Conservation (phyloP, 169 alveolate genomes). For the Amoebophrya sp. region DNA sequence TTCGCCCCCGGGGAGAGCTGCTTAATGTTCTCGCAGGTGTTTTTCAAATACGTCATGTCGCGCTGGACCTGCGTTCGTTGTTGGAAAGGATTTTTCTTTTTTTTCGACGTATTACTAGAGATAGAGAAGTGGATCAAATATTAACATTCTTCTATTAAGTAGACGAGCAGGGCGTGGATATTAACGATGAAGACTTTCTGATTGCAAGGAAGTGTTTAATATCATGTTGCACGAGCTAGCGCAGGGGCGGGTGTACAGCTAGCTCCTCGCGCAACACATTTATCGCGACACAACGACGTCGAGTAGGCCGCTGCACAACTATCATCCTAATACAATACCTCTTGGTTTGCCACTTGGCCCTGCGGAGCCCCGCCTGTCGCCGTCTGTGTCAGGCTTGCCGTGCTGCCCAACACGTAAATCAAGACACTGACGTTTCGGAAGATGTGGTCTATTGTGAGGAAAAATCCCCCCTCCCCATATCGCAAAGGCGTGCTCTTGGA, state of each 20-base stretch:
- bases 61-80: slow-evolving; percentile 55
- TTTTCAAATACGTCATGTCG: slow-evolving; percentile 68
- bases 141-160: neutral
- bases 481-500: too few relatives aligned
- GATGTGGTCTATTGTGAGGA: neutral
- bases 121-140: neutral
- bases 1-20: slow-evolving; percentile 75
- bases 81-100: slow-evolving; percentile 42
- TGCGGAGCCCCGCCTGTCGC: too few relatives aligned
- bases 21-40: slow-evolving; percentile 67
- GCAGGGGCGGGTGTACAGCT: too few relatives aligned
- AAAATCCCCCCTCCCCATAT: too few relatives aligned
- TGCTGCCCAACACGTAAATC: slow-evolving; percentile 82
- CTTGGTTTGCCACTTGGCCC: too few relatives aligned
- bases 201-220: slow-evolving; percentile 33
- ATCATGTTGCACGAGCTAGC: neutral
- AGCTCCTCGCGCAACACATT: too few relatives aligned
- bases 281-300: too few relatives aligned
- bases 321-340: too few relatives aligned
- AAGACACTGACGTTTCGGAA: slow-evolving; percentile 79
- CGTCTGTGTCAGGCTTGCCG: too few relatives aligned
- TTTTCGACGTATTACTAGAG: slow-evolving; percentile 27
- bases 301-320: too few relatives aligned
- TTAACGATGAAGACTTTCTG: neutral
- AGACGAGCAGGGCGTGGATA: neutral